Evolutionary conservation across 2,329 filamentous ascomycete genomes (phyloP).

Genomic region (Calonectria honghensis): DNA sequence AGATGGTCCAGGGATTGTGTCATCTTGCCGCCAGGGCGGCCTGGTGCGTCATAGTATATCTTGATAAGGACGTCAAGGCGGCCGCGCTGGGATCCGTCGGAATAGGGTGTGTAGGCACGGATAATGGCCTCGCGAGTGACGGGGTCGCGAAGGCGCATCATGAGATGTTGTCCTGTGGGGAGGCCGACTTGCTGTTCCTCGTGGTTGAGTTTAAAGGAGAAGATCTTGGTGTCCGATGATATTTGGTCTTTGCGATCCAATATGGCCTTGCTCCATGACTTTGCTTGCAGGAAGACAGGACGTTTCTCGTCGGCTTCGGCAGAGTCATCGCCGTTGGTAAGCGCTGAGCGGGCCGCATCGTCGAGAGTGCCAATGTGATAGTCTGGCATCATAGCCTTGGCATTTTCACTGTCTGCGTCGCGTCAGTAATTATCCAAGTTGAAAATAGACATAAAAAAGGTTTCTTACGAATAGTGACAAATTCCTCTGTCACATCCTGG

Average conservation of each 20-base stretch:
- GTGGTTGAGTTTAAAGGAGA: conserved; percentile 87
- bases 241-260: conserved; percentile 81
- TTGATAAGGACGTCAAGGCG: conserved; percentile 87
- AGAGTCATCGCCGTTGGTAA: conserved; percentile 65
- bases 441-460: not conserved
- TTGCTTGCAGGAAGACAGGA: conserved; percentile 81
- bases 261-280: conserved; percentile 82
- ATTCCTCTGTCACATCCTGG: conserved; percentile 89
- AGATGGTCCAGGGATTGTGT: conserved; percentile 85
- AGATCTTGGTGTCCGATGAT: conserved; percentile 87
- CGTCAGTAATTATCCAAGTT: conserved; percentile 51
- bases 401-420: conserved; percentile 87
- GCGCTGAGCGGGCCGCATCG: conserved; percentile 70
- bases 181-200: conserved; percentile 82
- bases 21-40: conserved; percentile 83
- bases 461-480: conserved; percentile 89
- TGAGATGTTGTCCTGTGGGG: conserved; percentile 89
- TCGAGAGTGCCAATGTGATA: conserved; percentile 91
- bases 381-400: conserved; percentile 89
- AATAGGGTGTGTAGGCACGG: conserved; percentile 90
- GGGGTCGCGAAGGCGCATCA: conserved; percentile 86
- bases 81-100: conserved; percentile 76
- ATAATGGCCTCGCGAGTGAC: conserved; percentile 84
- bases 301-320: conserved; percentile 67
- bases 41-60: conserved; percentile 80